Evolutionary conservation across 306 rosid genomes (phyloP), one percentile per base, ranked within the genome.

Genomic region (Ochetophila trinervis): DNA sequence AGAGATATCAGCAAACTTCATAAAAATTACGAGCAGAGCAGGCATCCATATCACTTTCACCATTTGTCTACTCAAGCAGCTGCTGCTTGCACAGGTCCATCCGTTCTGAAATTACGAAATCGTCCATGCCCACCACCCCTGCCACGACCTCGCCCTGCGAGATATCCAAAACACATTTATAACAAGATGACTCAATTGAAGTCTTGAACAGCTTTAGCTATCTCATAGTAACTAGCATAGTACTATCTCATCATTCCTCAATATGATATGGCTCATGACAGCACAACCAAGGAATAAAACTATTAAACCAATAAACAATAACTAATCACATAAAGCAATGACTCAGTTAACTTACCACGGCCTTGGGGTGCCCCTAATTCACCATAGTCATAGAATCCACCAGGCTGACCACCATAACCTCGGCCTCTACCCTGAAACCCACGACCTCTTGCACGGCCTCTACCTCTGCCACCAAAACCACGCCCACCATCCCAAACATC

Each of bases 401-500:
- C 74, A 0, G 84, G 68, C 60, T 72, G 86, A 21, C 74, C 58
- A 50, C 84, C 86, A 82, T 79, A 88, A 44, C 85, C 89, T 23
- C 89, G 79, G 62, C 87, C 95, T 42, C 84, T 78, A 22, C 89
- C 93, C 63, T 80, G 68, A 64, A 73, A 77, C 77, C 47, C 57
- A 69, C 81, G 87, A 8, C 93, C 86, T 75, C 89, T 75, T 30
- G 66, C 80, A 9, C 86, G 91, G 54, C 91, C 97, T 68, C 88
- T 83, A 16, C 90, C 88, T 78, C 94, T 81, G 63, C 86, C 86
- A 52, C 90, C 95, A 66, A 75, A 86, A 61, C 97, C 83, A 24
- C 78, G 88, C 16, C 94, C 93, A 36, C 84, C 82, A 62, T 83
- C 97, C 89, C 88, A 86, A 49, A 85, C 85, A 77, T 86, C 91